Evolutionary conservation across 371 early-diverging fungal genomes (phyloP).

Genomic region (Blastocladiella emersonii): DNA sequence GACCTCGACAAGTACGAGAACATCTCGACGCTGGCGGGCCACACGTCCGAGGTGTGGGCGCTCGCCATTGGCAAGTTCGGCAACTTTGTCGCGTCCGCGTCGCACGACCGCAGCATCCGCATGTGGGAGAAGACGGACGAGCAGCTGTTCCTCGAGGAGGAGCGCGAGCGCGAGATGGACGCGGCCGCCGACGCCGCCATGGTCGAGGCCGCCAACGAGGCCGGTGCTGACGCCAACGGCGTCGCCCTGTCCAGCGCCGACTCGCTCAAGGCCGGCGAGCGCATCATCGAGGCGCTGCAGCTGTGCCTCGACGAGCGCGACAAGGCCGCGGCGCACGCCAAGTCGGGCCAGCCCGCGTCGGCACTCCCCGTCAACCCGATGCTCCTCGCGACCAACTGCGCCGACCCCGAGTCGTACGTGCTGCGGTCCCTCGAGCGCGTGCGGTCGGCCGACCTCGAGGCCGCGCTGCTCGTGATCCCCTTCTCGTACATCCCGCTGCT

Average conservation of each 20-base stretch:
- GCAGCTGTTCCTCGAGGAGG: conserved; percentile 87
- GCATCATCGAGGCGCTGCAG: conserved; percentile 77
- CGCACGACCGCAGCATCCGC: conserved; percentile 84
- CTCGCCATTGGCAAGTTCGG: conserved; percentile 78
- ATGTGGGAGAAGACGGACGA: conserved; percentile 91
- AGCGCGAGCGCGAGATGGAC: conserved; percentile 85
- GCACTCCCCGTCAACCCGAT: conserved; percentile 33
- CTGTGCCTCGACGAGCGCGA: conserved; percentile 63
- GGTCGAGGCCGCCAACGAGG: conserved; percentile 30
- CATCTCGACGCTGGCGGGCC: conserved; percentile 79
- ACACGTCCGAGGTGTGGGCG: conserved; percentile 86
- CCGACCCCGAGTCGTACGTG: conserved; percentile 66
- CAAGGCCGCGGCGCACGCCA: conserved; percentile 13
- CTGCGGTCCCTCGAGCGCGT: conserved; percentile 56
- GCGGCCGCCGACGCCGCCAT: conserved; percentile 66
- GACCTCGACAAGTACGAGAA: conserved; percentile 94
- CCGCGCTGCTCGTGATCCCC: conserved; percentile 73
- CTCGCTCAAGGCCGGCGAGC: conserved; percentile 83
- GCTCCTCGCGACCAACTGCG: conserved; percentile 50
- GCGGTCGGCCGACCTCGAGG: conserved; percentile 69
- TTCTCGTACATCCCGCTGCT: conserved; percentile 60
- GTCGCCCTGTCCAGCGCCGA: conserved; percentile 76
- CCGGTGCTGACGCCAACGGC: conserved; percentile 25
- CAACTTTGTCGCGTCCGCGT: conserved; percentile 63
- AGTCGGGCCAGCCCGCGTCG: background rate